Base-by-base conservation (phyloP, 2,329 filamentous ascomycete species). In the Fusarium falciforme region DNA sequence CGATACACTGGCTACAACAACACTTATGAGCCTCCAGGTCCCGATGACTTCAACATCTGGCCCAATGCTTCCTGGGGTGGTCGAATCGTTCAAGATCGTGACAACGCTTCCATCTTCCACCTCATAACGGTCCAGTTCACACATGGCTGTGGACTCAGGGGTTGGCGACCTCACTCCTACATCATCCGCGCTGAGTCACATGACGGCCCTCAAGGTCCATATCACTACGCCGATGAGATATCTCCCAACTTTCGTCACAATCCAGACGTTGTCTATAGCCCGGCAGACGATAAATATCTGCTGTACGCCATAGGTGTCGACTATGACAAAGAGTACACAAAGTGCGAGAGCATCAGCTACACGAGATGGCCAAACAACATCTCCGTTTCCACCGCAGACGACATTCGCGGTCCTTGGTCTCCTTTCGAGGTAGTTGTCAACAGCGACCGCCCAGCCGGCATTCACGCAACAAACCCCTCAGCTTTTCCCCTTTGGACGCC, bases 61-160 rank as follows among this genome's bases (percentile, higher is more conserved):
- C 68, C 47, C 4, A 87, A 85, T 62, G 86, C 86, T 0, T 87
- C 85, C 0, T 88, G 86, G 87, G 85, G 86, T 16, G 84, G 84
- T 0, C 82, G 82, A 14, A 85, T 88, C 36, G 61, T 87, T 0
- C 84, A 84, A 42, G 87, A 88, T 59, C 83, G 78, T 0, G 17
- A 74, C 0, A 80, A 87, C 16, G 70, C 71, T 1, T 61, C 64
- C 0, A 77, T 86, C 1, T 86, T 87, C 59, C 86, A 87, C 61
- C 82, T 88, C 0, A 79, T 87, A 52, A 81, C 82, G 2, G 83
- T 85, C 0, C 84, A 87, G 58, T 86, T 88, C 66, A 79, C 81
- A 0, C 80, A 83, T 60, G 84, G 84, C 8, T 88, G 86, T 61
- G 85, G 85, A 0, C 79, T 88, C 2, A 77, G 77, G 7, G 85